Percentiles rank a stretch among this genome's conserved stretches.
Evolutionary conservation across 2,329 filamentous ascomycete species (phyloP).

Genomic region (Juglanconis juglandina): DNA sequence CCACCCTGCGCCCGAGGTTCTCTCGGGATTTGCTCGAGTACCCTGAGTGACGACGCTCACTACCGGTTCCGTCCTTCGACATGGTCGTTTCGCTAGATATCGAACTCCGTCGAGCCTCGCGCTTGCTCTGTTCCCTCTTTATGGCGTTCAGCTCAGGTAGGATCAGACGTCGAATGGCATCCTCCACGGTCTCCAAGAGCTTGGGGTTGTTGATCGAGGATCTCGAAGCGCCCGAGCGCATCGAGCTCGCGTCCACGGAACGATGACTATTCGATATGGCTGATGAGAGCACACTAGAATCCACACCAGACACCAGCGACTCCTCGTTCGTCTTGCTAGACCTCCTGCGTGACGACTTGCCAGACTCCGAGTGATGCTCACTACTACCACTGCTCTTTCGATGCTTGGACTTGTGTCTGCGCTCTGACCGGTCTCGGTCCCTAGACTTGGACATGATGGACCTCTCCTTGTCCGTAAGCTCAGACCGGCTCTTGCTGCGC

Average conservation of each 20-base stretch:
- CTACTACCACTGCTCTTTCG: slow-evolving; percentile 45
- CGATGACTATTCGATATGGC: slow-evolving; percentile 52
- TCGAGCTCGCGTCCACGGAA: slow-evolving; percentile 53
- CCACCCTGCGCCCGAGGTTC: slow-evolving; percentile 38
- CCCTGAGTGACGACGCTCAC: slow-evolving; percentile 54
- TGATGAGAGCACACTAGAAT: slow-evolving; percentile 54
- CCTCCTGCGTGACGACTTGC: slow-evolving; percentile 44
- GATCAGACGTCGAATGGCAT: slow-evolving; percentile 85
- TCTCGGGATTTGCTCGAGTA: slow-evolving; percentile 52
- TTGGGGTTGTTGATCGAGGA: slow-evolving; percentile 91
- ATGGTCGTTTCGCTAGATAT: slow-evolving; percentile 53
- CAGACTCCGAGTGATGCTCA: slow-evolving; percentile 47
- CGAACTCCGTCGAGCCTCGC: slow-evolving; percentile 67
- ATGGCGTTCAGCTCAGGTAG: slow-evolving; percentile 87
- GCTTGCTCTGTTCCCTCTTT: slow-evolving; percentile 83
- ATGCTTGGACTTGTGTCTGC: slow-evolving; percentile 47
- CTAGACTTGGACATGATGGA: slow-evolving; percentile 29
- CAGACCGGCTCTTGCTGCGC: slow-evolving; percentile 41
- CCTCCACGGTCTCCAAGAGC: slow-evolving; percentile 85
- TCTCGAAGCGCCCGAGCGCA: slow-evolving; percentile 47
- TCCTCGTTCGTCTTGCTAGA: slow-evolving; percentile 53
- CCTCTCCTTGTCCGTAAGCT: slow-evolving; percentile 32
- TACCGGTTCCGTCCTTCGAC: slow-evolving; percentile 55
- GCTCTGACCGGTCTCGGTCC: slow-evolving; percentile 47
- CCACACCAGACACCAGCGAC: slow-evolving; percentile 49